Evolutionary conservation across 805 yeast genomes (phyloP).

Genomic region (Isabelozyma heimii): DNA sequence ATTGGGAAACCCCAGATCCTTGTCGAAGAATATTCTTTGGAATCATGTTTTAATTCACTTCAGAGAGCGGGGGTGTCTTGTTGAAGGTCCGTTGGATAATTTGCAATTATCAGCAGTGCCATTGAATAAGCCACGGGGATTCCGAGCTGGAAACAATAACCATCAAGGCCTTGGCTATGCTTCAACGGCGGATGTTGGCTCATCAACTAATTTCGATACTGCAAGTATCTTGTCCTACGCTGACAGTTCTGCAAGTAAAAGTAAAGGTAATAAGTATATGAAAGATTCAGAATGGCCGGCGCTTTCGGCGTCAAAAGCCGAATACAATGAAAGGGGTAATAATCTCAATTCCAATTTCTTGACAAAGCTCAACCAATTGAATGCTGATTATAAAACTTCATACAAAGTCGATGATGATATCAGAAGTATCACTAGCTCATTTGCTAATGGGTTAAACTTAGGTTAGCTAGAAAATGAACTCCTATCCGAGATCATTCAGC

Average conservation of each 20-base stretch:
- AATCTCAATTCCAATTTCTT: constrained; percentile 32
- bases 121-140: constrained; percentile 19
- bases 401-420: constrained; percentile 30
- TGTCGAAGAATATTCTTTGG: constrained; percentile 75
- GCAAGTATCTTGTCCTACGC: constrained; percentile 25
- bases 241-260: constrained; percentile 1
- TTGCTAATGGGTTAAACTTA: constrained; percentile 32
- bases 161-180: not conserved
- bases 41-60: constrained; percentile 71
- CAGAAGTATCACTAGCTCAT: constrained; percentile 35
- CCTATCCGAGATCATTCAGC: too few relatives aligned
- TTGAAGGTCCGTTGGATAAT: constrained; percentile 83
- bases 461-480: constrained; percentile 2
- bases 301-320: constrained; percentile 11
- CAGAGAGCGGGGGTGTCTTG: constrained; percentile 82
- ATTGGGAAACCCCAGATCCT: constrained; percentile 79
- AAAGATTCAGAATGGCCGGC: constrained; percentile 24
- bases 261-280: not conserved
- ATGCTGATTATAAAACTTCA: constrained; percentile 7
- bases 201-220: constrained; percentile 19
- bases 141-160: constrained; percentile 19
- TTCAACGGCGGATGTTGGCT: constrained; percentile 1
- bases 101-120: constrained; percentile 71
- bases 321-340: constrained; percentile 7
- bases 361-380: constrained; percentile 21